A percentile compares a stretch with the other conserved stretches of the same genome.
phyloP scores from a whole-genome alignment of 768 basidiomycete genomes.

The Kwoniella dendrophila region DNA sequence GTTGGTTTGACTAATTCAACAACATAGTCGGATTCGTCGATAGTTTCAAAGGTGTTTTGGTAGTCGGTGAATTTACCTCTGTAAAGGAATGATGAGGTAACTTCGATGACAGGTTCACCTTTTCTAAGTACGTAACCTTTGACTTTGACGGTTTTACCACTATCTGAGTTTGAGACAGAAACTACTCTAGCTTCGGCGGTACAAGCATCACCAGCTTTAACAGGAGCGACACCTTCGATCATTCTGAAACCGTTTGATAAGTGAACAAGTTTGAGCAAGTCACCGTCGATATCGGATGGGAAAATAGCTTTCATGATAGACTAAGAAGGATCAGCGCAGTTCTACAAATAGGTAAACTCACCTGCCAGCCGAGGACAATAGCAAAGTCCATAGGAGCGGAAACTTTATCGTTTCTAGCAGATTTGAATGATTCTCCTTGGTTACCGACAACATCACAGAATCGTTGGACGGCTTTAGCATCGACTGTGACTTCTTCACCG shows the following conservation, averaged over 20 bases:
- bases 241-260: slow-evolving; percentile 95
- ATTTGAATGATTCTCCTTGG: slow-evolving; percentile 86
- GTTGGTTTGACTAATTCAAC: slow-evolving; percentile 76
- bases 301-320: slow-evolving; percentile 99
- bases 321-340: slow-evolving; percentile 57
- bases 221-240: slow-evolving; percentile 72
- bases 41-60: slow-evolving; percentile 91
- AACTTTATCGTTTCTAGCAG: slow-evolving; percentile 66
- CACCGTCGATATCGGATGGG: slow-evolving; percentile 86
- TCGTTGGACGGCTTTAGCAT: slow-evolving; percentile 72
- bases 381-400: slow-evolving; percentile 98
- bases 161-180: slow-evolving; percentile 84
- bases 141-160: slow-evolving; percentile 80
- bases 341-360: slow-evolving; percentile 56
- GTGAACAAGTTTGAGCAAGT: slow-evolving; percentile 92
- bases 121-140: slow-evolving; percentile 68
- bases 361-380: slow-evolving; percentile 98
- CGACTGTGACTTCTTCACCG: slow-evolving; percentile 81
- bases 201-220: slow-evolving; percentile 85
- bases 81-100: slow-evolving; percentile 93
- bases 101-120: slow-evolving; percentile 82
- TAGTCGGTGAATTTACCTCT: slow-evolving; percentile 92
- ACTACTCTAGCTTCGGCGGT: slow-evolving; percentile 83
- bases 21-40: slow-evolving; percentile 84
- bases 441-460: slow-evolving; percentile 90